Conservation (phyloP, 768 basidiomycete genomes). For the Mycena galericulata region DNA sequence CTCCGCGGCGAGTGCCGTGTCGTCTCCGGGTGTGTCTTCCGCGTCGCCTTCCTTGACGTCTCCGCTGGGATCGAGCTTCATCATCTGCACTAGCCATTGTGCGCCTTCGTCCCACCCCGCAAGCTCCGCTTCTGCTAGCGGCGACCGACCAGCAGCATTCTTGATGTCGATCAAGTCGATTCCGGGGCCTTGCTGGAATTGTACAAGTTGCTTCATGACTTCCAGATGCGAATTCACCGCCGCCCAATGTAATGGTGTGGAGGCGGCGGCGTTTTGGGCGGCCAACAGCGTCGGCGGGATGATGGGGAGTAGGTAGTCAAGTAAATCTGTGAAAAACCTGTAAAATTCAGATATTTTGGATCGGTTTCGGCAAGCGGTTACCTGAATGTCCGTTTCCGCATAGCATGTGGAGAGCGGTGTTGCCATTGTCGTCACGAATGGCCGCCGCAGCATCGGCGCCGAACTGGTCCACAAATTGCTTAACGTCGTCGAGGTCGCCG, state of each 20-base stretch:
- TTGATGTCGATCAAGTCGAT: slow-evolving; percentile 79
- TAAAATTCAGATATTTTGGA: slow-evolving; percentile 52
- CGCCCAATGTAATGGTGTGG: slow-evolving; percentile 94
- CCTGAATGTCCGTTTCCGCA: slow-evolving; percentile 91
- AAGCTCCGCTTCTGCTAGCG: slow-evolving; percentile 86
- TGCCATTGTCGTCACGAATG: slow-evolving; percentile 80
- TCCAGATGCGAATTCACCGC: slow-evolving; percentile 83
- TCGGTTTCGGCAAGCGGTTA: slow-evolving; percentile 44
- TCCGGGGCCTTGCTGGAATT: slow-evolving; percentile 68
- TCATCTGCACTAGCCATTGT: slow-evolving; percentile 83
- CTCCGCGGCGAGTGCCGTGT: slow-evolving; percentile 49
- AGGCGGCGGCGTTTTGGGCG: slow-evolving; percentile 75
- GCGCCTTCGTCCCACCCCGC: slow-evolving; percentile 88
- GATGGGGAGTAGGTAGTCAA: slow-evolving; percentile 79
- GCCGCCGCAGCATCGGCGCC: slow-evolving; percentile 60
- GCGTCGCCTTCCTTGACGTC: slow-evolving; percentile 48
- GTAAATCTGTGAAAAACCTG: slow-evolving; percentile 72
- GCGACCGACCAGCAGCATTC: slow-evolving; percentile 77
- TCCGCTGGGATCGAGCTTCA: slow-evolving; percentile 72
- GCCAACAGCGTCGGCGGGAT: slow-evolving; percentile 66
- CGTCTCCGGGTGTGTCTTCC: slow-evolving; percentile 51
- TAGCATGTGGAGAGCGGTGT: slow-evolving; percentile 87
- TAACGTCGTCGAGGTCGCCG: slow-evolving; percentile 86
- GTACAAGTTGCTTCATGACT: slow-evolving; percentile 69
- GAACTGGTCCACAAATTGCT: slow-evolving; percentile 71